Evolutionary conservation across 2,329 filamentous ascomycete species (phyloP).

Genomic region (Talaromyces rugulosus): DNA sequence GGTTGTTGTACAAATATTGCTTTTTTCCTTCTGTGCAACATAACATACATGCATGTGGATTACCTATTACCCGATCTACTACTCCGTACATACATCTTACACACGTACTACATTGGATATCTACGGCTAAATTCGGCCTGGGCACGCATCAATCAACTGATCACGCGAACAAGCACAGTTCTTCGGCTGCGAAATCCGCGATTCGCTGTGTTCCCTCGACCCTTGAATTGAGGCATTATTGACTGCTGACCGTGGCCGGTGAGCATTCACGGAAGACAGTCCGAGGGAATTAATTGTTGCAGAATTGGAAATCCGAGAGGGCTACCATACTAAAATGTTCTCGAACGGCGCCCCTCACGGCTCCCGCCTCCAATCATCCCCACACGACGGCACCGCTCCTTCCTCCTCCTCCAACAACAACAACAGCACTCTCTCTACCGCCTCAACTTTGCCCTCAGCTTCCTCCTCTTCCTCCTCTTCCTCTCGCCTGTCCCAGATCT

Average conservation of each 20-base stretch:
- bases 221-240: no score
- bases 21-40: background rate
- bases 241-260: no score
- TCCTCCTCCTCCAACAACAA: background rate
- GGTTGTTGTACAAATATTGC: no score
- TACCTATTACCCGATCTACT: background rate
- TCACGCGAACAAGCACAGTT: background rate
- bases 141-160: background rate
- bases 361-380: background rate
- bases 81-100: no score
- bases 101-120: background rate
- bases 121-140: background rate
- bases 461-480: background rate
- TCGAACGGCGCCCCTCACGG: conserved; percentile 5
- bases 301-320: no score
- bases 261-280: background rate
- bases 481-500: conserved; percentile 30
- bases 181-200: no score
- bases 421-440: background rate
- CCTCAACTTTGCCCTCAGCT: background rate
- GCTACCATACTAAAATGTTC: conserved; percentile 5
- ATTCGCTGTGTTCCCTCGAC: background rate
- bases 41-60: no score
- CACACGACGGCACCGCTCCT: background rate
- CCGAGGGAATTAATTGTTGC: background rate